Conservation (phyloP, 345 rosid species). For the Hevea brasiliensis region DNA sequence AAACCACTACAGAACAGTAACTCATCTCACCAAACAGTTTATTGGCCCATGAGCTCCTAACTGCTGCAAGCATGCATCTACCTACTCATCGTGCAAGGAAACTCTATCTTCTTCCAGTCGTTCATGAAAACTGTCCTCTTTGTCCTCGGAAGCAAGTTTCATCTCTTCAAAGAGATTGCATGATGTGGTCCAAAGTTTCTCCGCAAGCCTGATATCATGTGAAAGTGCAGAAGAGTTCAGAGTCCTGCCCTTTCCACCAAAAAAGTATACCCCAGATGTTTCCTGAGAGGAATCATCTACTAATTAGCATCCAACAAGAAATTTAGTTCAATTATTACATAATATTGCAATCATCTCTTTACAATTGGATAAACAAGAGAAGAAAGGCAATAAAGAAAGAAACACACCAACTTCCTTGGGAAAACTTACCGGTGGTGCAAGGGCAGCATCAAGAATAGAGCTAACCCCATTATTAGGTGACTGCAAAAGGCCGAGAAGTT, state of each 20-base stretch:
- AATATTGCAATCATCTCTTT: not conserved
- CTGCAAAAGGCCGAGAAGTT: slow-evolving; percentile 57
- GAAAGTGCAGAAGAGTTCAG: slow-evolving; percentile 58
- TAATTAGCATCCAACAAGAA: not conserved
- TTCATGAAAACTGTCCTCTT: not conserved
- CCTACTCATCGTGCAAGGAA: too few relatives aligned
- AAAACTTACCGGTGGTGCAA: slow-evolving; percentile 74
- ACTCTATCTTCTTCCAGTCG: not conserved
- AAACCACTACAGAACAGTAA: not conserved
- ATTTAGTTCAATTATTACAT: not conserved
- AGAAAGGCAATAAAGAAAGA: not conserved
- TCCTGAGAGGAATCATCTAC: slow-evolving; percentile 45
- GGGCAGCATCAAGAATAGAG: slow-evolving; percentile 76
- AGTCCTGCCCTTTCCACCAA: slow-evolving; percentile 75
- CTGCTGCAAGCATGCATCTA: not conserved
- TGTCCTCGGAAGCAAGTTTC: slow-evolving; percentile 27
- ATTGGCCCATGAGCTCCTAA: not conserved
- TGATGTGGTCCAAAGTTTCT: slow-evolving; percentile 68
- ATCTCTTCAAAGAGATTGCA: slow-evolving; percentile 38
- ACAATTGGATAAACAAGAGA: not conserved
- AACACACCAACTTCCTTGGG: not conserved
- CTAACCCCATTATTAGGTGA: slow-evolving; percentile 57
- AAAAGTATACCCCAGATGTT: slow-evolving; percentile 67
- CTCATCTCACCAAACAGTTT: not conserved
- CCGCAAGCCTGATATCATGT: slow-evolving; percentile 43